Base-by-base conservation (phyloP, 345 rosid species). In the Euphorbia lathyris region DNA sequence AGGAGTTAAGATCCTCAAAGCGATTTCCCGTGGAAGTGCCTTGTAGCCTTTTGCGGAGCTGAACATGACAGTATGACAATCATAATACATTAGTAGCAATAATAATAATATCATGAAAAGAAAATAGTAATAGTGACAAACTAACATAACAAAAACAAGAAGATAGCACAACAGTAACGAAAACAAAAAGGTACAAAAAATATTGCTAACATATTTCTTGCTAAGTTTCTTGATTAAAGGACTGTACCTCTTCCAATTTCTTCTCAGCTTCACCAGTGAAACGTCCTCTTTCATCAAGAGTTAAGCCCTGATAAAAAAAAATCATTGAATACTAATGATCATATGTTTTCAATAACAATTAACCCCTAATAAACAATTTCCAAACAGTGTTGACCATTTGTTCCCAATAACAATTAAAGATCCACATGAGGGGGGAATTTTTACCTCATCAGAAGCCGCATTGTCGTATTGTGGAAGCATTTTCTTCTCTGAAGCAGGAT, bases 381-480 rank as follows among this genome's bases (percentile, higher is more conserved):
- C 58, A 76, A 23, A 25, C 14, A 34, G 43, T 36, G 4, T 59
- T 60, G 13, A 58, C 36, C n/a, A 69, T 17, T 26, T 45, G 10
- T 34, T 16, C 17, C 43, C 50, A 45, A 65, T 22, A 51, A 34
- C 17, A 52, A 40, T 4, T 40, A 40, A 40, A 40, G 11, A 40
- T 4, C 43, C 11, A 40, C 43, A 56, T 50, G 3, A 32, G 14
- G 32, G 9, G 29, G 2, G 50, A 59, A 59, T 72, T 56, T 70
- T 67, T 72, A 92, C 99, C 90, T 90, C 99, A 67, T 95, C 97
- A 1, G 51, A 71, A 76, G 63, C 72, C 0, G 94, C 77, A 50
- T 95, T 92, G 64, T 95, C 99, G 71, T 95, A 95, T 53, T 95
- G 97, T n/a, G 97, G 94, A 86, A 95, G 92, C 43, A 95, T 83